phyloP scores from a whole-genome alignment of 202 grass and related monocot genomes.

The Hordeum pubiflorum region DNA sequence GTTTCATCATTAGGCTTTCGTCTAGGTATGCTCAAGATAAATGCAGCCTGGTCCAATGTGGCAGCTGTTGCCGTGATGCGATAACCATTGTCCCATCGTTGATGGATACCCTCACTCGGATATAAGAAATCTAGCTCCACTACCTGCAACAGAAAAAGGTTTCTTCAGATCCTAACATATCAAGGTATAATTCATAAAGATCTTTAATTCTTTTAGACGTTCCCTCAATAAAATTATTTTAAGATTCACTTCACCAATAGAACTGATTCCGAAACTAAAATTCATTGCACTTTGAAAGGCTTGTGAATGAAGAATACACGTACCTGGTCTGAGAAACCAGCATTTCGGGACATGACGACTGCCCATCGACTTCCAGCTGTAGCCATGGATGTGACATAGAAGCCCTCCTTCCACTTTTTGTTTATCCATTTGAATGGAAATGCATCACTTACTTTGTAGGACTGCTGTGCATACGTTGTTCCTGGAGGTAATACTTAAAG shows the following conservation, averaged over 20 bases:
- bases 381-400: slow-evolving; percentile 92
- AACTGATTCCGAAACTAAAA: background rate
- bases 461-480: slow-evolving; percentile 81
- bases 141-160: slow-evolving; percentile 41
- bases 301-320: slow-evolving; percentile 8
- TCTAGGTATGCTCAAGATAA: slow-evolving; percentile 79
- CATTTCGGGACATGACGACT: slow-evolving; percentile 87
- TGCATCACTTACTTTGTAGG: slow-evolving; percentile 91
- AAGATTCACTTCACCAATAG: background rate
- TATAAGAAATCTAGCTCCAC: slow-evolving; percentile 99
- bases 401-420: slow-evolving; percentile 99
- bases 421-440: slow-evolving; percentile 99
- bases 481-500: slow-evolving; percentile 43
- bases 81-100: slow-evolving; percentile 83
- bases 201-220: background rate
- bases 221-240: background rate
- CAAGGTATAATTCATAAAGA: background rate
- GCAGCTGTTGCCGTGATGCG: slow-evolving; percentile 88
- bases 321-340: slow-evolving; percentile 87
- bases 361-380: slow-evolving; percentile 91
- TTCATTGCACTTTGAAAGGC: background rate
- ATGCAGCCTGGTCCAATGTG: slow-evolving; percentile 80
- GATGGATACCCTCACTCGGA: slow-evolving; percentile 91
- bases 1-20: slow-evolving; percentile 87
- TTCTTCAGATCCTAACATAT: background rate